Conservation (phyloP, 495 filamentous ascomycete genomes). For the Xylaria sp. region DNA sequence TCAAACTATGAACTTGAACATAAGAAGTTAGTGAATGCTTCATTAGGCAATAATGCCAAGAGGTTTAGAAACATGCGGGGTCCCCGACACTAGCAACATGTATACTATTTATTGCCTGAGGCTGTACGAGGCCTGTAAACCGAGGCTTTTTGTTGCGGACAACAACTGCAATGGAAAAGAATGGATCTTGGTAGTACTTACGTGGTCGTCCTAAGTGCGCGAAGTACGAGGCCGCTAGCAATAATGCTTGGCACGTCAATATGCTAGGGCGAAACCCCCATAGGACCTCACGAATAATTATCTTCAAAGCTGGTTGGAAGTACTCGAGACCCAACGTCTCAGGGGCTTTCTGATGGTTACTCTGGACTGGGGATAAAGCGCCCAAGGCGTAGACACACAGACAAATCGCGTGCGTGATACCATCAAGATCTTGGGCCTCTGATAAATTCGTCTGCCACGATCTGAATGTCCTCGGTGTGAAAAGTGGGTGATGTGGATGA, state of each 20-base stretch:
- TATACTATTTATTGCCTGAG: not conserved
- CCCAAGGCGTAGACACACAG: slow-evolving; percentile 47
- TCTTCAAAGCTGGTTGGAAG: slow-evolving; percentile 45
- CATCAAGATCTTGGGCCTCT: slow-evolving; percentile 37
- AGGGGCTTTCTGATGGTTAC: slow-evolving; percentile 31
- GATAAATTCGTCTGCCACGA: slow-evolving; percentile 38
- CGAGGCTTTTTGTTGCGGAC: not conserved
- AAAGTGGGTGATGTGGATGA: slow-evolving; percentile 45
- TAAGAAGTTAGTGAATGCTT: slow-evolving; percentile 7
- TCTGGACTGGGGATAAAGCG: slow-evolving; percentile 32
- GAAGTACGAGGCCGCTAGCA: slow-evolving; percentile 48
- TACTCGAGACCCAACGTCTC: slow-evolving; percentile 42
- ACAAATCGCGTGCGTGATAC: slow-evolving; percentile 42
- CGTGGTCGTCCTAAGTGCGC: slow-evolving; percentile 44
- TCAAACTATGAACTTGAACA: slow-evolving; percentile 41
- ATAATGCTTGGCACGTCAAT: slow-evolving; percentile 41
- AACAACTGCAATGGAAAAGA: not conserved
- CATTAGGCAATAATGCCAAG: not conserved
- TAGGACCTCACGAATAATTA: slow-evolving; percentile 39
- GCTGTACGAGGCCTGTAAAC: not conserved
- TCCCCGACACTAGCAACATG: not conserved
- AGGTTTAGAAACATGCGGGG: not conserved
- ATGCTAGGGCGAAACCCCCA: slow-evolving; percentile 45
- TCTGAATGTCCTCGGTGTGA: slow-evolving; percentile 39
- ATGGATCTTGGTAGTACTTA: not conserved